Conservation (phyloP, 805 yeast species). For the Lipomyces spencermartinsiae region DNA sequence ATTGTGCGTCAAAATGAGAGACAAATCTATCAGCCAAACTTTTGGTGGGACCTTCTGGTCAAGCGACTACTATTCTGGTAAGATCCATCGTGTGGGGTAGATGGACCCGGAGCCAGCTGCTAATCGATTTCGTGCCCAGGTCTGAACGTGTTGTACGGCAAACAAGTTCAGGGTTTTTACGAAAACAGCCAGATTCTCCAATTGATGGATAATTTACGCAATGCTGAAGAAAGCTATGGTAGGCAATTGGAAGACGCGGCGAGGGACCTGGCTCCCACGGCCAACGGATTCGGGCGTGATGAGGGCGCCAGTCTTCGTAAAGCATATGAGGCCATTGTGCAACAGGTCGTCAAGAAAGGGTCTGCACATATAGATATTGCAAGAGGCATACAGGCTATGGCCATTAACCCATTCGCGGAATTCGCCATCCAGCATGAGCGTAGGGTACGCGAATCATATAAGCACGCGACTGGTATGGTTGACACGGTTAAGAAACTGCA, state of each 20-base stretch:
- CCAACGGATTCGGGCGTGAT: conserved; percentile 56
- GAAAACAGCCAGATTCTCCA: conserved; percentile 75
- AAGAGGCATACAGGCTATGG: conserved; percentile 62
- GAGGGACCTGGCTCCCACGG: conserved; percentile 48
- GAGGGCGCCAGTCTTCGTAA: conserved; percentile 71
- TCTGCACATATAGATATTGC: conserved; percentile 68
- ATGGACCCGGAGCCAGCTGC: background rate
- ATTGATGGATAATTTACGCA: conserved; percentile 72
- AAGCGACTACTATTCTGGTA: conserved; percentile 62
- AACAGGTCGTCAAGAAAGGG: conserved; percentile 61
- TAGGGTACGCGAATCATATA: conserved; percentile 67
- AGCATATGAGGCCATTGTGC: conserved; percentile 63
- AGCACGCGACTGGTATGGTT: conserved; percentile 57
- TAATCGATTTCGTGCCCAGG: conserved; percentile 45
- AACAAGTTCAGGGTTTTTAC: conserved; percentile 59
- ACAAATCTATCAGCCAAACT: conserved; percentile 41
- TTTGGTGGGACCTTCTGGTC: conserved; percentile 84
- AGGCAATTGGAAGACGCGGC: conserved; percentile 55
- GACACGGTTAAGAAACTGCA: conserved; percentile 58
- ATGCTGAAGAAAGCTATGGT: conserved; percentile 72
- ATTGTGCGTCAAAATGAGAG: background rate
- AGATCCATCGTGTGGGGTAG: conserved; percentile 32
- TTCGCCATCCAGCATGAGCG: conserved; percentile 79
- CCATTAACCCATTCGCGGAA: conserved; percentile 70
- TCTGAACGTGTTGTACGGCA: conserved; percentile 47